Percentiles rank a stretch among this genome's conserved stretches.
phyloP scores from a whole-genome alignment of 1,284 basidiomycete species.

The Exobasidium rhododendri region DNA sequence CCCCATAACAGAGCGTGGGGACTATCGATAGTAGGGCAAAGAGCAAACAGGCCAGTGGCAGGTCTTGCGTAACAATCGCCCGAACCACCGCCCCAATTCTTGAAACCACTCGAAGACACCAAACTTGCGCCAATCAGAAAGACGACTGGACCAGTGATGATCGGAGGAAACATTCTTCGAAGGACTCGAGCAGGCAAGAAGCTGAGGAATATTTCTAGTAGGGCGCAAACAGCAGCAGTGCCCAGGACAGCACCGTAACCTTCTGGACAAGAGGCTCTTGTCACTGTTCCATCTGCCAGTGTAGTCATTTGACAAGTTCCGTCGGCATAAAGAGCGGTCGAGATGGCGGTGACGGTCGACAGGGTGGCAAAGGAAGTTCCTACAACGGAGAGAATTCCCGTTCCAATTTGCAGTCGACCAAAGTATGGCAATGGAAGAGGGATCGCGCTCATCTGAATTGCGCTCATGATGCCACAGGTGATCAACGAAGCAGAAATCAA shows the following conservation, averaged over 20 bases:
- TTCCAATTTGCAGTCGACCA: conserved; percentile 66
- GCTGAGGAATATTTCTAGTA: conserved; percentile 74
- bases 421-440: conserved; percentile 59
- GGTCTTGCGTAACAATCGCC: conserved; percentile 63
- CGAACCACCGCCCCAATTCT: conserved; percentile 76
- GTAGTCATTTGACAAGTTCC: conserved; percentile 67
- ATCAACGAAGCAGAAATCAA: conserved; percentile 79
- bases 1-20: conserved; percentile 65
- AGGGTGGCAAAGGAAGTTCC: conserved; percentile 79
- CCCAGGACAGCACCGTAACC: conserved; percentile 60
- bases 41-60: conserved; percentile 64
- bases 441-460: conserved; percentile 71
- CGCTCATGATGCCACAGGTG: conserved; percentile 65
- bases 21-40: conserved; percentile 61
- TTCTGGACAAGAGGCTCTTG: conserved; percentile 62
- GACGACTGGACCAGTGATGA: conserved; percentile 63
- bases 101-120: conserved; percentile 69
- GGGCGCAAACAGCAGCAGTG: conserved; percentile 72
- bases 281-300: conserved; percentile 64
- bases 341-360: conserved; percentile 67
- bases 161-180: conserved; percentile 72
- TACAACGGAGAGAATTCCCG: conserved; percentile 77
- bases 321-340: conserved; percentile 70
- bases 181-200: conserved; percentile 66
- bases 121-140: conserved; percentile 68